phyloP scores from a whole-genome alignment of 108 stramenopile species.

The Parmales sp. region DNA sequence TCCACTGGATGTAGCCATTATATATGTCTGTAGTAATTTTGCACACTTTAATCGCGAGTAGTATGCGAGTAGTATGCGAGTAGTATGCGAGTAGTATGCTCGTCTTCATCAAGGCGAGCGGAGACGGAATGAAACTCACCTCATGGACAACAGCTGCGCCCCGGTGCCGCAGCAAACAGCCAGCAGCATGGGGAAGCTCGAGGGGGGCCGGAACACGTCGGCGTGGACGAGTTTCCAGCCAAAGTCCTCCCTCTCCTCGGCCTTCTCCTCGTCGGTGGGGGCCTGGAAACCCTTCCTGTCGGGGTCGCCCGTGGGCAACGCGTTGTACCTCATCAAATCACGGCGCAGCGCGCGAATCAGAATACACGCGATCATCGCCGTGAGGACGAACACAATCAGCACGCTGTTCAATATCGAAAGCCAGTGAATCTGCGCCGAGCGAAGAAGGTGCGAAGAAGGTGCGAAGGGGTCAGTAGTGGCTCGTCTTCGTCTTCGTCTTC shows the following conservation, averaged over 20 bases:
- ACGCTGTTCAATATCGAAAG: constrained; percentile 79
- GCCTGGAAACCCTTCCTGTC: no score
- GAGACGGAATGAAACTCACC: no score
- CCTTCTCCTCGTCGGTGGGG: constrained; percentile 86
- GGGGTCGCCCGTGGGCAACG: background rate
- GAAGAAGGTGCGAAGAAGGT: no score
- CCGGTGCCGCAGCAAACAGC: constrained; percentile 82
- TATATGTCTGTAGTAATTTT: no score
- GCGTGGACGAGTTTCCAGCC: constrained; percentile 98
- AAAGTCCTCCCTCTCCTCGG: constrained; percentile 88
- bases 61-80: no score
- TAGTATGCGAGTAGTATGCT: no score
- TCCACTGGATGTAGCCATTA: no score
- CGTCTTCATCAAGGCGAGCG: no score
- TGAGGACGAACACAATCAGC: constrained; percentile 84
- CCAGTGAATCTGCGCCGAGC: constrained; percentile 90
- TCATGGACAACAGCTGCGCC: constrained; percentile 77
- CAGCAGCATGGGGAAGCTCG: constrained; percentile 68
- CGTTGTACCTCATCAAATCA: constrained; percentile 75
- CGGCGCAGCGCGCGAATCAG: constrained; percentile 75
- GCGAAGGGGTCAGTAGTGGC: no score
- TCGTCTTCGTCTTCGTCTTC: no score
- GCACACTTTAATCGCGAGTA: no score
- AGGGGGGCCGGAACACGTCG: constrained; percentile 90
- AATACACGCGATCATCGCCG: constrained; percentile 89